Percentiles rank a stretch among this genome's conserved stretches.
Conservation (phyloP, 495 filamentous ascomycete genomes). For the Darksidea phi region DNA sequence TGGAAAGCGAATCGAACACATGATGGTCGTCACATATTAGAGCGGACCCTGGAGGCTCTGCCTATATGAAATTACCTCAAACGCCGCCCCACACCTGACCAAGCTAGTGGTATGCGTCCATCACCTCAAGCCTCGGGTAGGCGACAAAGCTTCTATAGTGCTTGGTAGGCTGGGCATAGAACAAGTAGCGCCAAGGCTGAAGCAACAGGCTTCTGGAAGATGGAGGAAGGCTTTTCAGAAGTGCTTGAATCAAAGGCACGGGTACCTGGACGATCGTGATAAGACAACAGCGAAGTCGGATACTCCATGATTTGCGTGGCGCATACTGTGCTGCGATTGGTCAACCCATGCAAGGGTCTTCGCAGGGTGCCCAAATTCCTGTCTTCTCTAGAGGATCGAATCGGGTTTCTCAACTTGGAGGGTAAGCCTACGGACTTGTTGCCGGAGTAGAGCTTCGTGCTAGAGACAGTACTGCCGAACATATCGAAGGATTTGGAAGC, state of each 20-base stretch:
- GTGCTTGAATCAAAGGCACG: not conserved
- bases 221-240: not conserved
- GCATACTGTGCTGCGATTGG: no score
- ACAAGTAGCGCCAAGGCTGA: not conserved
- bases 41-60: slow-evolving; percentile 11
- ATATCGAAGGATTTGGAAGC: not conserved
- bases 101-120: slow-evolving; percentile 18
- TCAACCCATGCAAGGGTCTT: no score
- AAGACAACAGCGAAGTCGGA: no score
- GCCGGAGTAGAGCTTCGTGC: no score
- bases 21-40: slow-evolving; percentile 24
- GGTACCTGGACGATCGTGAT: no score
- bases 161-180: not conserved
- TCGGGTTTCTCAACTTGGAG: no score
- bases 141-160: no score
- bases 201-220: slow-evolving; percentile 29
- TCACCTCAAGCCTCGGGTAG: not conserved
- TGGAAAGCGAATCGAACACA: slow-evolving; percentile 27
- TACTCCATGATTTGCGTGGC: no score
- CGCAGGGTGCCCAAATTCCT: no score
- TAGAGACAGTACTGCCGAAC: not conserved
- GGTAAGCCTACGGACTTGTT: no score
- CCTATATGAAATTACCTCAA: slow-evolving; percentile 21
- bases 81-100: slow-evolving; percentile 16
- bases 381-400: no score